Percentiles rank a stretch among this genome's conserved stretches.
phyloP scores from a whole-genome alignment of 2,329 filamentous ascomycete species.

The Penicillium frequentans region DNA sequence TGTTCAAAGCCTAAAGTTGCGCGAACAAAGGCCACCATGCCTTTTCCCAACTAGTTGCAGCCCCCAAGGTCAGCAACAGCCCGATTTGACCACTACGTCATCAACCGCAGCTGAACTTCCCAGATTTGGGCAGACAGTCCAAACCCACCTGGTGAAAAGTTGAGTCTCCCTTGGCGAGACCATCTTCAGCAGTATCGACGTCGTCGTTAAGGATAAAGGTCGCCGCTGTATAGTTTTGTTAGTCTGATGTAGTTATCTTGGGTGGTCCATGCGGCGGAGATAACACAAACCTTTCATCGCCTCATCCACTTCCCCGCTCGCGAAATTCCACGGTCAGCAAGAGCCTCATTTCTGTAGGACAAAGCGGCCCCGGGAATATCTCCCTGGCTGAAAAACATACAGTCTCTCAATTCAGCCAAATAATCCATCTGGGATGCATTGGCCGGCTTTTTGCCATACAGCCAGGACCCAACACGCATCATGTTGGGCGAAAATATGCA shows the following conservation, averaged over 20 bases:
- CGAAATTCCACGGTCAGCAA: slow-evolving; percentile 19
- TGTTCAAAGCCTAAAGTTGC: slow-evolving; percentile 91
- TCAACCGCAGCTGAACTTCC: not conserved
- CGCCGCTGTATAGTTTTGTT: slow-evolving; percentile 49
- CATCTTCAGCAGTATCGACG: slow-evolving; percentile 76
- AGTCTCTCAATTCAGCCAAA: slow-evolving; percentile 56
- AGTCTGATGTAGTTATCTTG: not conserved
- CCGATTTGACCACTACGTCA: slow-evolving; percentile 4
- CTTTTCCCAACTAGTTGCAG: slow-evolving; percentile 64
- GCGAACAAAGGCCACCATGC: slow-evolving; percentile 79
- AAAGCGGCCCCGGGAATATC: not conserved
- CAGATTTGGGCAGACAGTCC: not conserved
- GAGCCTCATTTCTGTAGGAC: slow-evolving; percentile 1
- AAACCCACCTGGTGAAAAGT: slow-evolving; percentile 73
- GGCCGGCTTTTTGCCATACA: slow-evolving; percentile 44
- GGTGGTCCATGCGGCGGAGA: slow-evolving; percentile 1
- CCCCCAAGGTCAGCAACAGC: not conserved
- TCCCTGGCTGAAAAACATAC: slow-evolving; percentile 31
- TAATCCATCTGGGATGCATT: slow-evolving; percentile 55
- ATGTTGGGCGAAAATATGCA: slow-evolving; percentile 24
- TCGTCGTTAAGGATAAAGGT: slow-evolving; percentile 84
- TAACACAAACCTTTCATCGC: slow-evolving; percentile 44
- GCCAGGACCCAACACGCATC: slow-evolving; percentile 45
- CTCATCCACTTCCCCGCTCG: slow-evolving; percentile 34
- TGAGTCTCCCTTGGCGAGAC: slow-evolving; percentile 70